Base-by-base conservation (phyloP, 2,329 filamentous ascomycete genomes). In the Rhexocercosporidium sp. region DNA sequence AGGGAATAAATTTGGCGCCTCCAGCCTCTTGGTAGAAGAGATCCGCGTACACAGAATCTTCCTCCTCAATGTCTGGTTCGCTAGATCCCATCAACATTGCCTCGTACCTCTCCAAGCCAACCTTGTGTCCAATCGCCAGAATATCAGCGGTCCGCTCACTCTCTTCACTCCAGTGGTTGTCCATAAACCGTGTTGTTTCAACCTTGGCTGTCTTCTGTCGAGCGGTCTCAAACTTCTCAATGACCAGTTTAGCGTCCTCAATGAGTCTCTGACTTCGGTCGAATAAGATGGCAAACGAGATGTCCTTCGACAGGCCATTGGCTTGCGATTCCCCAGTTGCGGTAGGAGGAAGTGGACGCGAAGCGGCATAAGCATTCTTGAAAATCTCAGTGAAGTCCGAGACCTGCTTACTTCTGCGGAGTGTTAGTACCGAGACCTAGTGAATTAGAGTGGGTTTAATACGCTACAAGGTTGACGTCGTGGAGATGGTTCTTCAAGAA, bases 101-200 rank as follows among this genome's bases (percentile, higher is more conserved):
- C 12, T 72, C 46, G 47, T 71, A 71, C 39, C 66, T 73, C 47
- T 74, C 62, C 22, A 73, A 57, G 3, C 70, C 72, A 41, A 72
- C 64, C n/a, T 59, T 53, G 37, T 66, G 63, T n/a, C 74, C 74
- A 39, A 68, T 49, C 1, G 51, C 53, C 31, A 76, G 62, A 1
- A 75, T n/a, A 0, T 67, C 61, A 8, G 44, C 51, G 5, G 62
- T 51, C 4, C 56, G 62, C 6, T 57, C 57, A 31, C 69, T 66
- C 20, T 74, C 68, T 5, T 66, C 59, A 0, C 12, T 62, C 73
- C 73, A 74, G 1, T 66, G 41, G 44, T 70, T 72, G 6, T 69
- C 51, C 37, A 69, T n/a, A 8, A 73, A 37, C 11, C 37, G 37
- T 1, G 53, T 8, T 0, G 47, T 37, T 18, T 73, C 56, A 6